A percentile compares a stretch with the other conserved stretches of the same genome.
These are phyloP conservation scores for Byssothecium circinans DNA, from an alignment of 2,329 filamentous ascomycete species.

Conservation along the genomic window DNA sequence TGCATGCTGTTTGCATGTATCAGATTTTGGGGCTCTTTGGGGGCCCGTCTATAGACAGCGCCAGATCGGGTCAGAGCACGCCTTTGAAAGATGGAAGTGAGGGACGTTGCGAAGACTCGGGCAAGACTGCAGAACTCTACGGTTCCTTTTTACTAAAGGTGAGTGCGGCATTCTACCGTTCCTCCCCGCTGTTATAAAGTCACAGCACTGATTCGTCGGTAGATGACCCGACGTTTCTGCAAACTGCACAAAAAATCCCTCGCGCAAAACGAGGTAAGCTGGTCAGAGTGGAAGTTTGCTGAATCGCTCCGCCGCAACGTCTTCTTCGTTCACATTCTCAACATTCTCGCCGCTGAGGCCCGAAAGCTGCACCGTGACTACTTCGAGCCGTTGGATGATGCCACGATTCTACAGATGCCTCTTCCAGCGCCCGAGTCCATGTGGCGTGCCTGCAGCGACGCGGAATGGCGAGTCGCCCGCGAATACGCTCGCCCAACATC, in stretches of 20 bases:
- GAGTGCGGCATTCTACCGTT: not conserved
- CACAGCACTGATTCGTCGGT: not conserved
- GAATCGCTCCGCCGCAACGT: not conserved
- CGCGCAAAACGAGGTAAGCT: not conserved
- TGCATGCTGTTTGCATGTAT: conserved; percentile 1
- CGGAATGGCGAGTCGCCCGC: not conserved
- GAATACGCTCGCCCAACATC: not conserved
- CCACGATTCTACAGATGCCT: not conserved
- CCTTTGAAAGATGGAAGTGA: not conserved
- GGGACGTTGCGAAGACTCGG: not conserved
- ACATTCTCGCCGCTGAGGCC: not conserved
- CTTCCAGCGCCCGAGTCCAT: not conserved
- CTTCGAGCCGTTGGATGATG: not conserved
- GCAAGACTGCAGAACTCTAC: not conserved
- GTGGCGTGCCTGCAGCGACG: not conserved
- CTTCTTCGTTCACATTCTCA: not conserved
- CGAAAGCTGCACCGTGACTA: not conserved
- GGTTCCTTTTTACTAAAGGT: not conserved
- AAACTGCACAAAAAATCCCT: not conserved
- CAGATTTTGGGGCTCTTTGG: not conserved
- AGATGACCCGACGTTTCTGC: not conserved
- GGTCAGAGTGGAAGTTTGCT: not conserved
- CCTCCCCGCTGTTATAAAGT: not conserved
- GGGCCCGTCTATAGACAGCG: not conserved
- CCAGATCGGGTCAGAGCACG: not conserved